Evolutionary conservation across 148 eudicot genomes (phyloP).

Genomic region (Selenicereus undatus): DNA sequence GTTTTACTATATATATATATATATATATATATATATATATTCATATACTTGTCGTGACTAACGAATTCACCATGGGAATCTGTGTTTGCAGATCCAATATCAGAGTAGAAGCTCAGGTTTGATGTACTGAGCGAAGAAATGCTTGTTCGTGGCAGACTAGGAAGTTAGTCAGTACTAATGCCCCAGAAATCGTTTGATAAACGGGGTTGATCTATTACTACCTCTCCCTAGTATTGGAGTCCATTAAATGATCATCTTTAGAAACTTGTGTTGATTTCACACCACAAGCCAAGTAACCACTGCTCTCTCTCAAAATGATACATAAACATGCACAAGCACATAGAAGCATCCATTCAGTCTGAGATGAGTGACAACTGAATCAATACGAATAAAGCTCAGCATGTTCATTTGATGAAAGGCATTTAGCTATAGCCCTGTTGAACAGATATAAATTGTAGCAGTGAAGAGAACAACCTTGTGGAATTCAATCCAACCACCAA

Average conservation of each 20-base stretch:
- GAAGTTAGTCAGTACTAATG: conserved; percentile 61
- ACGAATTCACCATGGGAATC: conserved; percentile 53
- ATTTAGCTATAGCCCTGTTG: not conserved
- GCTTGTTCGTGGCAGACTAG: conserved; percentile 65
- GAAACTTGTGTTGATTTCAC: not conserved
- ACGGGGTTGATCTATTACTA: conserved; percentile 20
- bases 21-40: too few relatives aligned
- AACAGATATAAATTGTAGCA: too few relatives aligned
- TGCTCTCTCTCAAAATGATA: conserved; percentile 13
- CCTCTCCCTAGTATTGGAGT: not conserved
- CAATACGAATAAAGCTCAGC: not conserved
- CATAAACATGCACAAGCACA: not conserved
- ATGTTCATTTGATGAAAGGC: not conserved
- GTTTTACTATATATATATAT: too few relatives aligned
- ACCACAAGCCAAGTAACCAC: conserved; percentile 9
- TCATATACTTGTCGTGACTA: conserved; percentile 55
- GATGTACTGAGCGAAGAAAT: conserved; percentile 65
- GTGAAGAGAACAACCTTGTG: not conserved
- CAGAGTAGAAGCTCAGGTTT: conserved; percentile 47
- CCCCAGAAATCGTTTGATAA: conserved; percentile 84
- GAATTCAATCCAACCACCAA: too few relatives aligned
- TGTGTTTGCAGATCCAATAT: conserved; percentile 32
- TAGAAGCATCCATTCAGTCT: not conserved
- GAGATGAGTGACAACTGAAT: not conserved
- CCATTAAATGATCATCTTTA: conserved; percentile 11